Conservation (phyloP, 495 filamentous ascomycete species). For the Collariella sp. region DNA sequence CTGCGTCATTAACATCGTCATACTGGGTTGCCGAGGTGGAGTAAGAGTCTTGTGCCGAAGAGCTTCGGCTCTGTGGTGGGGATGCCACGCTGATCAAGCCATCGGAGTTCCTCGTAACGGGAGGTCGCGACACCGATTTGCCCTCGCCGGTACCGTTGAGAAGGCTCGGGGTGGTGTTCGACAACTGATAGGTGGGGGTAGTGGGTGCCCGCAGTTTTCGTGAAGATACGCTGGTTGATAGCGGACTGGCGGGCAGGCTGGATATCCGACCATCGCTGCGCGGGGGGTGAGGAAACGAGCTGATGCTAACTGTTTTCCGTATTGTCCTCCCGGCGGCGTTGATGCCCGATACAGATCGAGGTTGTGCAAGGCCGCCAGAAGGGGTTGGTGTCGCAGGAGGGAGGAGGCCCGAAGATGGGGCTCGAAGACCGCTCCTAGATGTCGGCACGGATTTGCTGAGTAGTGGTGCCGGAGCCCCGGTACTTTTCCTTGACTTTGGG, state of each 20-base stretch:
- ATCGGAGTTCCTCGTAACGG: slow-evolving; percentile 55
- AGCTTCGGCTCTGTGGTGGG: slow-evolving; percentile 78
- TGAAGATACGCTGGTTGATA: slow-evolving; percentile 39
- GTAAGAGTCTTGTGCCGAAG: slow-evolving; percentile 82
- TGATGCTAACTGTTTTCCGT: slow-evolving; percentile 81
- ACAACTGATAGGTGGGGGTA: slow-evolving; percentile 31
- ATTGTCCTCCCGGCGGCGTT: slow-evolving; percentile 55
- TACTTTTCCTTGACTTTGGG: slow-evolving; percentile 61
- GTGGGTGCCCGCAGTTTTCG: slow-evolving; percentile 36
- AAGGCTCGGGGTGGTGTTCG: slow-evolving; percentile 59
- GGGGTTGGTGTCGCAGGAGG: slow-evolving; percentile 41
- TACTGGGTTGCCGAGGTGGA: slow-evolving; percentile 84
- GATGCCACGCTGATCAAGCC: slow-evolving; percentile 64
- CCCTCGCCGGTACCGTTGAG: slow-evolving; percentile 69
- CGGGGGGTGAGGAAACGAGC: slow-evolving; percentile 85
- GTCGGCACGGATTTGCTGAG: slow-evolving; percentile 40
- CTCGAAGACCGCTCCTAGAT: slow-evolving; percentile 51
- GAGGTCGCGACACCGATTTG: slow-evolving; percentile 53
- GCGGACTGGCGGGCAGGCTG: slow-evolving; percentile 52
- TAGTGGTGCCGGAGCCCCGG: slow-evolving; percentile 38
- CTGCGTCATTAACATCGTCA: slow-evolving; percentile 57
- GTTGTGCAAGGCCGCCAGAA: slow-evolving; percentile 41
- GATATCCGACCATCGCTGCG: slow-evolving; percentile 46
- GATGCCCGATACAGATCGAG: slow-evolving; percentile 40
- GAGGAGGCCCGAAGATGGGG: slow-evolving; percentile 48